Evolutionary conservation across 371 early-diverging fungal genomes (phyloP), one percentile per base, ranked within the genome.

Genomic region (Chytridiales sp.): DNA sequence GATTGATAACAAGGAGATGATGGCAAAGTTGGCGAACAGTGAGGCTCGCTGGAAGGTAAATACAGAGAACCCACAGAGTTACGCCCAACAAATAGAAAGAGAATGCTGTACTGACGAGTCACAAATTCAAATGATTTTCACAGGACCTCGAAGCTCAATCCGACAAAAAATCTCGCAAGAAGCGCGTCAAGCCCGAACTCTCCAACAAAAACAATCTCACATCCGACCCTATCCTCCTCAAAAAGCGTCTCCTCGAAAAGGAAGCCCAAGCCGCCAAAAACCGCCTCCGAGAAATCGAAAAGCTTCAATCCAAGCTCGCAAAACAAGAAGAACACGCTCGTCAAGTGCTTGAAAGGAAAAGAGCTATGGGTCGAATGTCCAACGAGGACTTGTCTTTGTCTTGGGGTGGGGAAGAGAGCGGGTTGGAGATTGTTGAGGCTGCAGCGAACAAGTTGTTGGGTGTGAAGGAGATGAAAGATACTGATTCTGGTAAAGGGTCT

Each of bases 21-120:
- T 61, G 51, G 74, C 67, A 6, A 76, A 76, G 61, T 41, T 76
- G 22, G 73, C 76, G 11, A 72, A 76, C 62, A 66, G 70, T 1
- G 77, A 76, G 46, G 72, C 69, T n/a, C 60, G 74, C 24, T 76
- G 73, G 74, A 76, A 76, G 74, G 77, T 76, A 30, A 49, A 39
- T 19, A 61, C 13, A 32, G 17, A n/a, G n/a, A n/a, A n/a, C n/a
- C n/a, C n/a, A n/a, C n/a, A n/a, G n/a, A n/a, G n/a, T n/a, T n/a
- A n/a, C n/a, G n/a, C n/a, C n/a, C n/a, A 59, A 34, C 19, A 1
- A 62, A 11, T 22, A 19, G 31, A 55, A 24, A n/a, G 31, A 42
- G 1, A 40, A 27, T 27, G 11, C 26, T 9, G 8, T 6, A 26
- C n/a, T 27, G 38, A 6, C 22, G 9, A 17, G 13, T 9, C 6